phyloP scores from a whole-genome alignment of 2,329 filamentous ascomycete species.

The Alternaria ethzedia region DNA sequence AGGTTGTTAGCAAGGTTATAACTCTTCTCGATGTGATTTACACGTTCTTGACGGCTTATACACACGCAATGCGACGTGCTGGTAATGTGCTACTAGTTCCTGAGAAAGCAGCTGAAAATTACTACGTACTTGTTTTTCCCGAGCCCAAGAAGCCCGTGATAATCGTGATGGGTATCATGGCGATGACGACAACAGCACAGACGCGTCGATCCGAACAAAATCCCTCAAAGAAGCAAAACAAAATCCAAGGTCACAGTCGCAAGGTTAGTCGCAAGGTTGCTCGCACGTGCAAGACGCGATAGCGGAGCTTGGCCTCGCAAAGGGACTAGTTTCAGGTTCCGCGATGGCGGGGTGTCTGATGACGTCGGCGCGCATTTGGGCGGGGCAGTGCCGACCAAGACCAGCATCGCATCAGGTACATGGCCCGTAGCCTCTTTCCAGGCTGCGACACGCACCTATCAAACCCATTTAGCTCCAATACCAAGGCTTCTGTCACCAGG shows the following conservation, averaged over 20 bases:
- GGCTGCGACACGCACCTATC: background rate
- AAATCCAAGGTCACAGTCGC: background rate
- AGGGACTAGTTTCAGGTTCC: conserved; percentile 3
- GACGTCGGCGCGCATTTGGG: conserved; percentile 15
- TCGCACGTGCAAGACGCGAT: conserved; percentile 5
- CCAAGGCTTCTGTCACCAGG: conserved; percentile 2
- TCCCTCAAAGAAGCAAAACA: background rate
- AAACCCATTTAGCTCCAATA: background rate
- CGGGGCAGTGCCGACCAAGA: conserved; percentile 5
- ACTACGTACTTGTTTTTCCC: conserved; percentile 76
- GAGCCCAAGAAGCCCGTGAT: conserved; percentile 95
- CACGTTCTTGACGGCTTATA: background rate
- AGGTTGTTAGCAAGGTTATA: background rate
- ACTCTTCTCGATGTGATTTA: background rate
- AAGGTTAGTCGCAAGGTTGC: background rate
- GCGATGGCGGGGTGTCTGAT: conserved; percentile 4
- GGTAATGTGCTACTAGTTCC: background rate
- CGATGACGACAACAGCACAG: background rate
- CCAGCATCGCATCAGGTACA: conserved; percentile 15
- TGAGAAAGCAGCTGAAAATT: background rate
- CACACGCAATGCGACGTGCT: background rate
- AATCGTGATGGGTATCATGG: conserved; percentile 83
- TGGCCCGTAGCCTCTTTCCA: conserved; percentile 5
- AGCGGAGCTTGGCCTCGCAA: conserved; percentile 1
- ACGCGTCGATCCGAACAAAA: background rate